These are phyloP conservation scores for Trichoderma pleuroti DNA, from an alignment of 2,329 filamentous ascomycete genomes.

Conservation along the genomic window DNA sequence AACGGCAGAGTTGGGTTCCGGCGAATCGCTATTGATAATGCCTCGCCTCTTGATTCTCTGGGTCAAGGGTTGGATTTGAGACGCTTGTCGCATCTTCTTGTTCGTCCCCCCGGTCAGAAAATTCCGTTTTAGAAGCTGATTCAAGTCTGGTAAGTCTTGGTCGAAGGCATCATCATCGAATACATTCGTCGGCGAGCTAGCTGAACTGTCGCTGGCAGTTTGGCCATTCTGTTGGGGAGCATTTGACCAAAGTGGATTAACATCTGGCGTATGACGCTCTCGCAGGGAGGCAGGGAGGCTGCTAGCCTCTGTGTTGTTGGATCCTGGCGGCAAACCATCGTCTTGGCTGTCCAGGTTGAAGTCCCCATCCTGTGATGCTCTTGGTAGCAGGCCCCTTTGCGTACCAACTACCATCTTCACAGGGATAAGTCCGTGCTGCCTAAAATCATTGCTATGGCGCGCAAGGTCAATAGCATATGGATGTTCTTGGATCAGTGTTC, in stretches of 20 bases:
- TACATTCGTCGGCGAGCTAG: conserved; percentile 35
- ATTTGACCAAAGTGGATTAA: conserved; percentile 28
- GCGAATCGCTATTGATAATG: conserved; percentile 32
- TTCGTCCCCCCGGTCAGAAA: conserved; percentile 20
- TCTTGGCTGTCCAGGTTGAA: conserved; percentile 52
- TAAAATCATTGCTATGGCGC: conserved; percentile 51
- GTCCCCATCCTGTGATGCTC: conserved; percentile 49
- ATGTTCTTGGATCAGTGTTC: conserved; percentile 60
- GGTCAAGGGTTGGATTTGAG: conserved; percentile 27
- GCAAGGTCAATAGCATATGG: conserved; percentile 56
- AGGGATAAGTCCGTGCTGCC: conserved; percentile 53
- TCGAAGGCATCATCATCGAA: conserved; percentile 38
- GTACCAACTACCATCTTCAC: conserved; percentile 40
- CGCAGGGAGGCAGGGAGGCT: conserved; percentile 22
- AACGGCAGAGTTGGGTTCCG: conserved; percentile 22
- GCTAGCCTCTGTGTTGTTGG: conserved; percentile 35
- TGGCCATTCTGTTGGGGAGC: conserved; percentile 30
- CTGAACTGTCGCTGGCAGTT: conserved; percentile 33
- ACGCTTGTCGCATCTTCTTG: conserved; percentile 25
- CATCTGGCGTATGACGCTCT: conserved; percentile 23
- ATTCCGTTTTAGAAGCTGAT: conserved; percentile 32
- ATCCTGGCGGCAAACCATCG: conserved; percentile 30
- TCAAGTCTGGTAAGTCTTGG: conserved; percentile 38
- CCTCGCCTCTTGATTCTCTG: conserved; percentile 33
- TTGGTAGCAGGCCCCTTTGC: conserved; percentile 33